These are phyloP conservation scores for Cladosporium phlei DNA, from an alignment of 2,329 filamentous ascomycete species.

Conservation along the genomic window DNA sequence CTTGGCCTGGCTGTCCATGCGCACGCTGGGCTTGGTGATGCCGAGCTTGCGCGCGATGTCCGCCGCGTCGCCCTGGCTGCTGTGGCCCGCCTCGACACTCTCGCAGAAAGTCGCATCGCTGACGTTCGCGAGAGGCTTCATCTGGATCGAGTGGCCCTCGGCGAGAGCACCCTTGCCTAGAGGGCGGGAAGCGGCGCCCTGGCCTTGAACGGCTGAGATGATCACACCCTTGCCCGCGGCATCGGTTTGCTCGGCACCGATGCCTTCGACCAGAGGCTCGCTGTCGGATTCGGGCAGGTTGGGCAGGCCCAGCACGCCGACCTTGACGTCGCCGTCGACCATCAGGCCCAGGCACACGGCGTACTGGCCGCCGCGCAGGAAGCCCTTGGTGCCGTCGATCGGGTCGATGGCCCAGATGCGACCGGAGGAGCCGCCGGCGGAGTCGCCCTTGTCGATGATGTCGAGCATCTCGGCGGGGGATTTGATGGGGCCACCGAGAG, in stretches of 20 bases:
- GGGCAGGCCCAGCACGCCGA: conserved; percentile 90
- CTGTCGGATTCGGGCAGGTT: conserved; percentile 87
- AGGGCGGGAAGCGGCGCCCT: conserved; percentile 76
- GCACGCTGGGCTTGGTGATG: conserved; percentile 82
- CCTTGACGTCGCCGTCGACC: conserved; percentile 87
- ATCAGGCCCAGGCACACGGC: conserved; percentile 90
- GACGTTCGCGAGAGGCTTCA: conserved; percentile 73
- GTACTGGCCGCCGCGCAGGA: conserved; percentile 92
- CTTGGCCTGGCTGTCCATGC: conserved; percentile 98
- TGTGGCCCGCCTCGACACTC: conserved; percentile 90
- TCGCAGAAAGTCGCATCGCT: conserved; percentile 88
- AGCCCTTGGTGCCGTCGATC: conserved; percentile 97
- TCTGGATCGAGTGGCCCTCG: conserved; percentile 62
- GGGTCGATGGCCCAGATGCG: conserved; percentile 96
- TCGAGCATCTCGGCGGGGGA: conserved; percentile 60
- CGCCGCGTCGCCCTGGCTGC: conserved; percentile 80
- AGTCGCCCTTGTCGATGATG: conserved; percentile 57
- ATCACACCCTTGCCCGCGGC: conserved; percentile 76
- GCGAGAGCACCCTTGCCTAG: conserved; percentile 55
- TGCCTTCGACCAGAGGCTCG: conserved; percentile 63
- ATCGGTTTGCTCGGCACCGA: conserved; percentile 69
- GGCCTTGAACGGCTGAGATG: conserved; percentile 74
- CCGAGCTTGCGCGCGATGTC: conserved; percentile 78
- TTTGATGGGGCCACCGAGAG: conserved; percentile 65
- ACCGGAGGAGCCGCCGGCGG: conserved; percentile 65